phyloP scores from a whole-genome alignment of 306 rosid genomes.

The Heteromeles arbutifolia region DNA sequence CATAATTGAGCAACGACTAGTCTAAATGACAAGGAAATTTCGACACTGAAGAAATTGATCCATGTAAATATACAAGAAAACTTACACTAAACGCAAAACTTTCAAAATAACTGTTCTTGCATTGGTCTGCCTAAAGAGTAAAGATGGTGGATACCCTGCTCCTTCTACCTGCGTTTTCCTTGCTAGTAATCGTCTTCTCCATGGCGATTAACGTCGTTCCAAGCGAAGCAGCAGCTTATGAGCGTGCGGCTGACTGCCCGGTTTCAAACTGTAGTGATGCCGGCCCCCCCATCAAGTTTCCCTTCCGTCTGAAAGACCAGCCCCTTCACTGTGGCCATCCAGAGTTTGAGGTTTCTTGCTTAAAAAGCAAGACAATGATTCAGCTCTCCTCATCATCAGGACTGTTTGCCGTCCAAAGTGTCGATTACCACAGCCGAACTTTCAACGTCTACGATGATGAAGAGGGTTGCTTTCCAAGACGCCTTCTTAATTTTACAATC shows the following conservation, averaged over 20 bases:
- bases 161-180: background rate
- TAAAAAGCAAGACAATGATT: background rate
- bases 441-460: background rate
- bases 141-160: background rate
- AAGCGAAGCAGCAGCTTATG: conserved; percentile 3
- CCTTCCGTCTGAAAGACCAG: conserved; percentile 19
- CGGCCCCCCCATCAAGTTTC: conserved; percentile 25
- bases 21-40: background rate
- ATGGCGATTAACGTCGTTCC: background rate
- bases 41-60: no score
- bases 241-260: background rate
- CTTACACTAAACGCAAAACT: background rate
- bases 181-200: background rate
- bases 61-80: no score
- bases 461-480: background rate
- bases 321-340: conserved; percentile 24
- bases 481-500: background rate
- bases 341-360: conserved; percentile 39
- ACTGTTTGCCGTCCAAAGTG: background rate
- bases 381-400: background rate
- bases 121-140: background rate
- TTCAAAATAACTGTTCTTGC: background rate
- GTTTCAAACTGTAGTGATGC: conserved; percentile 10
- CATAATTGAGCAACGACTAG: background rate
- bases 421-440: accelerated